Evolutionary conservation across 179 eudicot genomes (phyloP), one percentile per base, ranked within the genome.

Genomic region (Camellia oleifera): DNA sequence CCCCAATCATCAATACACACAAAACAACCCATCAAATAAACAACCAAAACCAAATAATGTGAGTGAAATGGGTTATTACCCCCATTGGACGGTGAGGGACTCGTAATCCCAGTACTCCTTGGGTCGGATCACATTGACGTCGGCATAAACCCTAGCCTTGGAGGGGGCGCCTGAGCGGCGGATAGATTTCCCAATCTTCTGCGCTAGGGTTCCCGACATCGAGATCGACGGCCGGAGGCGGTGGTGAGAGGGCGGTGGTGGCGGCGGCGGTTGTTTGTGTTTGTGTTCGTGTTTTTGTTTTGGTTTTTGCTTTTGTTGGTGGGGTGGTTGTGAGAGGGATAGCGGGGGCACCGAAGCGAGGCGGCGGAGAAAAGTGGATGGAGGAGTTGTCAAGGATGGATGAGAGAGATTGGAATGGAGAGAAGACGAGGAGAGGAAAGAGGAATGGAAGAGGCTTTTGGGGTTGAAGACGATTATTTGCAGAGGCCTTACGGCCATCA

Each of bases 141-240:
- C 98, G 56, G 91, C 70, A 62, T 92, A 92, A 83, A 92, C 94
- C 93, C 94, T 88, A 82, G 98, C 93, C 81, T 87, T 91, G 9
- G 98, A 93, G 13, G 97, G 86, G 2, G 95, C 97, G 85, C 98
- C 95, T 40, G 98, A 92, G 48, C 92, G 92, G 87, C 97, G 93
- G 77, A 92, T 83, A 65, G 98, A 80, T 84, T 93, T 95, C 7
- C 92, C 97, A 68, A 95, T 95, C 92, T 94, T 89, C 83, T 92
- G 97, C 78, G 98, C 93, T 97, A 95, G 94, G 84, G 91, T 84
- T 77, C 89, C 97, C 13, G 81, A 10, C 8, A 62, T 46, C 11
- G 67, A 50, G 42, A 56, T 78, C 44, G 86, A 54, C 70, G 82
- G 80, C 46, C 79, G 78, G 8, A 74, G 63, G 23, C 79, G 81